Evolutionary conservation across 1,139 yeast genomes (phyloP).

Genomic region (Taphrina flavorubra): DNA sequence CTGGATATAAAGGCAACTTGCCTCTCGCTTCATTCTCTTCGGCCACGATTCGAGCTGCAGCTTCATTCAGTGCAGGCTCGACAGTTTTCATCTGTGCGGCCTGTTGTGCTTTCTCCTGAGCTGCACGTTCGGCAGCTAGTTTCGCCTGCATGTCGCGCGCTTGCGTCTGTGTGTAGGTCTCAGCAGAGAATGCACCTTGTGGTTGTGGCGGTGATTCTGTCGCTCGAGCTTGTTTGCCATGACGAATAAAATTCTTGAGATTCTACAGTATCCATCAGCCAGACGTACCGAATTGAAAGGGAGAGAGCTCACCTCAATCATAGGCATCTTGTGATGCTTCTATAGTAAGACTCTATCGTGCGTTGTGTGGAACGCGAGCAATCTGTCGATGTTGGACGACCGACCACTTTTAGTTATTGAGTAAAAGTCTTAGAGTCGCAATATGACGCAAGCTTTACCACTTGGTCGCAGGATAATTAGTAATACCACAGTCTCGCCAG

Average conservation of each 20-base stretch:
- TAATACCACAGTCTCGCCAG: constrained; percentile 1
- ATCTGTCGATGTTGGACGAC: neutral
- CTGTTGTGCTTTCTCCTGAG: constrained; percentile 11
- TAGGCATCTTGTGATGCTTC: constrained; percentile 29
- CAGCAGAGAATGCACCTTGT: constrained; percentile 24
- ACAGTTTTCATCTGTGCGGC: constrained; percentile 28
- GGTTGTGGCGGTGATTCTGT: constrained; percentile 32
- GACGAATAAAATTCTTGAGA: constrained; percentile 79
- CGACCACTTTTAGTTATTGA: too few species aligned
- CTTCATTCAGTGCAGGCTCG: constrained; percentile 51
- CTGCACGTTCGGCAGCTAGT: constrained; percentile 26
- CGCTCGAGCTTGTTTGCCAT: constrained; percentile 71
- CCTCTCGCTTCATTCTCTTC: constrained; percentile 60
- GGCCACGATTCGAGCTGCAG: constrained; percentile 64
- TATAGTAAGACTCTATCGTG: neutral
- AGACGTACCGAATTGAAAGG: neutral
- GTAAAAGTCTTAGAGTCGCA: neutral
- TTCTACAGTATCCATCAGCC: constrained; percentile 53
- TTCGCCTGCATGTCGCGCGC: constrained; percentile 12
- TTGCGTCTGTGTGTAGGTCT: constrained; percentile 13
- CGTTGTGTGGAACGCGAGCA: neutral
- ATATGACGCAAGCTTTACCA: constrained; percentile 1
- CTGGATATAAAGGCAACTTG: constrained; percentile 58
- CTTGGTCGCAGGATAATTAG: neutral
- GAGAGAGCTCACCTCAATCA: constrained; percentile 29